phyloP scores from a whole-genome alignment of 352 stramenopile genomes.

The Globisporangium orthogonon region DNA sequence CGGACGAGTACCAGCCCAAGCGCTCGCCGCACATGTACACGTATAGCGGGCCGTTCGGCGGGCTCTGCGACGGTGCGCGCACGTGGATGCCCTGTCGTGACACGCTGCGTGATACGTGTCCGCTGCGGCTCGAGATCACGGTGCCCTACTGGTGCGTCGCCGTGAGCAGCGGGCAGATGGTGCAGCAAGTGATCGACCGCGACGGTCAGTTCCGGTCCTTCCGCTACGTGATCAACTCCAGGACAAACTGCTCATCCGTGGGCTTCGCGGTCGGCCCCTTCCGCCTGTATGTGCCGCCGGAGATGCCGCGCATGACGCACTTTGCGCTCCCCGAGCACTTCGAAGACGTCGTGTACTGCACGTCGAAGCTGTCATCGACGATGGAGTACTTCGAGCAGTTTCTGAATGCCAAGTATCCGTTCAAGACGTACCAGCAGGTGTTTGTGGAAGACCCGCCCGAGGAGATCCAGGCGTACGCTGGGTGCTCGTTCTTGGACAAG shows the following conservation, averaged over 20 bases:
- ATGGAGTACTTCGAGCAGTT: slow-evolving; percentile 78
- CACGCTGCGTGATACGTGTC: slow-evolving; percentile 62
- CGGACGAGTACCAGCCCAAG: slow-evolving; percentile 60
- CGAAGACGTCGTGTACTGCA: slow-evolving; percentile 72
- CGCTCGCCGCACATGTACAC: slow-evolving; percentile 84
- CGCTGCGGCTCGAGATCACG: slow-evolving; percentile 69
- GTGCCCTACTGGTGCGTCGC: slow-evolving; percentile 80
- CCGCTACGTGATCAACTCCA: slow-evolving; percentile 70
- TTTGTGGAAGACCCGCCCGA: slow-evolving; percentile 82
- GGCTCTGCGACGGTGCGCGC: slow-evolving; percentile 72
- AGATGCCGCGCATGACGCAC: slow-evolving; percentile 81
- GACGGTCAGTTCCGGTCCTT: slow-evolving; percentile 64
- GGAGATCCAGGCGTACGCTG: slow-evolving; percentile 61
- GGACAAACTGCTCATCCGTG: slow-evolving; percentile 77
- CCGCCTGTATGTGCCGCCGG: slow-evolving; percentile 56
- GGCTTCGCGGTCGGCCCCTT: slow-evolving; percentile 81
- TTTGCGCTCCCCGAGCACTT: slow-evolving; percentile 75
- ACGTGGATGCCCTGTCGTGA: slow-evolving; percentile 85
- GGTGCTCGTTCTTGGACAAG: slow-evolving; percentile 68
- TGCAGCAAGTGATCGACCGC: slow-evolving; percentile 66
- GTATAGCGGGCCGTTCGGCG: slow-evolving; percentile 75
- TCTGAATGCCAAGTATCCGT: slow-evolving; percentile 67
- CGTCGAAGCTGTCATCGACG: slow-evolving; percentile 57
- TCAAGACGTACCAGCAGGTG: slow-evolving; percentile 85
- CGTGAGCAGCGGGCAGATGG: slow-evolving; percentile 79